Evolutionary conservation across 2,329 filamentous ascomycete species (phyloP), one percentile per base, ranked within the genome.

Genomic region (Rutstroemia sp.): DNA sequence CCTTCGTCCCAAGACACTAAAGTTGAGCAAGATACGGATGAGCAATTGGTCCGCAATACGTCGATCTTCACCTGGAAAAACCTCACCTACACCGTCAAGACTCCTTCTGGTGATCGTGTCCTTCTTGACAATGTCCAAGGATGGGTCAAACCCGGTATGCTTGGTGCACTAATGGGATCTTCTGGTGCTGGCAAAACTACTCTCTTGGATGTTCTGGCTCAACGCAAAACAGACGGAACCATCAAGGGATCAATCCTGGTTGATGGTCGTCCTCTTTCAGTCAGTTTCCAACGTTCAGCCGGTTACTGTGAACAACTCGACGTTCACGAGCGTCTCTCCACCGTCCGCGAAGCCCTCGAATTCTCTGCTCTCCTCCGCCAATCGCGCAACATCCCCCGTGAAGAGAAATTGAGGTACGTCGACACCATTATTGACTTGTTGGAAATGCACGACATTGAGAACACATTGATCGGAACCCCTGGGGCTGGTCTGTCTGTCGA

Each of bases 351-450:
- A 73, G 90, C 90, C 9, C 78, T 96, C 34, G 83, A 82, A 66
- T 96, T 96, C 72, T 89, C 84, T 64, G 91, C 92, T 17, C 71
- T 92, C 6, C 84, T 96, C 46, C 87, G 92, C 58, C 92, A 96
- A 68, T 89, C 91, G 0, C 82, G 82, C 49, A 78, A 86, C 54
- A 78, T 88, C 17, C 76, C 87, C 2, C 79, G 78, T 16, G 74
- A 80, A 39, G 90, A 95, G 68, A 96, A 95, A 76, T 73, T 92
- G 4, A 86, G 81, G 78, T 67, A 96, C 62, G 91, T 96, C n/a
- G 85, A 94, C 50, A 88, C 95, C 66, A 89, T 96, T 21, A 55
- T 69, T 21, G 60, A 67, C 37, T 80, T 87, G 74, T 74, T 87
- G 23, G 79, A 82, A 66, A 86, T 87, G 82, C 72, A 79, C 27